phyloP scores from a whole-genome alignment of 2,329 filamentous ascomycete species.

The Ceratocystis alfenasii region DNA sequence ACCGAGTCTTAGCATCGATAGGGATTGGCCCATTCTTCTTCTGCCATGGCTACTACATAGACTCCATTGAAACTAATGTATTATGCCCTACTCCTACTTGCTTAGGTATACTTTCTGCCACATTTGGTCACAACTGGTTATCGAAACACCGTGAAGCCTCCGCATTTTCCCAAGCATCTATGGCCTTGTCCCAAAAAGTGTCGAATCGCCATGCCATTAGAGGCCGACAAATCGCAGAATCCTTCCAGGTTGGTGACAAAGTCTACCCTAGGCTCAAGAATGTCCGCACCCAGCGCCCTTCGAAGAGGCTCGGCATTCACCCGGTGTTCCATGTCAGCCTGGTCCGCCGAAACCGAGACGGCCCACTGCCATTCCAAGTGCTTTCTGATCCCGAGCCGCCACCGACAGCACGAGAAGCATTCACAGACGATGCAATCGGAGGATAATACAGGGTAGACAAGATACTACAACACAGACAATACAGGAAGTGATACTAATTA shows the following conservation, averaged over 20 bases:
- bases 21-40: background rate
- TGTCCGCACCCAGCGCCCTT: background rate
- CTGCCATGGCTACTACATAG: background rate
- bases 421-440: background rate
- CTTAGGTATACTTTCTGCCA: background rate
- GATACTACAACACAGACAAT: background rate
- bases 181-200: background rate
- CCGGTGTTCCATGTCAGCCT: background rate
- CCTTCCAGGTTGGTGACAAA: background rate
- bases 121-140: background rate
- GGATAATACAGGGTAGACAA: background rate
- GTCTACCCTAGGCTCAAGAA: background rate
- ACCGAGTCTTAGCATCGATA: no score
- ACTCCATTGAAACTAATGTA: background rate
- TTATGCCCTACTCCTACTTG: background rate
- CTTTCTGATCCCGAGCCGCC: background rate
- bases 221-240: background rate
- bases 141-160: background rate
- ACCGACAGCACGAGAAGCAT: background rate
- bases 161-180: background rate
- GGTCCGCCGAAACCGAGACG: background rate
- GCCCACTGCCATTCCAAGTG: background rate
- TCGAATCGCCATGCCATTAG: background rate
- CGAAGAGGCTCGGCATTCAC: background rate
- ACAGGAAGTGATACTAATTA: background rate